phyloP scores from a whole-genome alignment of 805 yeast species.

The Jamesozyma rosinii region DNA sequence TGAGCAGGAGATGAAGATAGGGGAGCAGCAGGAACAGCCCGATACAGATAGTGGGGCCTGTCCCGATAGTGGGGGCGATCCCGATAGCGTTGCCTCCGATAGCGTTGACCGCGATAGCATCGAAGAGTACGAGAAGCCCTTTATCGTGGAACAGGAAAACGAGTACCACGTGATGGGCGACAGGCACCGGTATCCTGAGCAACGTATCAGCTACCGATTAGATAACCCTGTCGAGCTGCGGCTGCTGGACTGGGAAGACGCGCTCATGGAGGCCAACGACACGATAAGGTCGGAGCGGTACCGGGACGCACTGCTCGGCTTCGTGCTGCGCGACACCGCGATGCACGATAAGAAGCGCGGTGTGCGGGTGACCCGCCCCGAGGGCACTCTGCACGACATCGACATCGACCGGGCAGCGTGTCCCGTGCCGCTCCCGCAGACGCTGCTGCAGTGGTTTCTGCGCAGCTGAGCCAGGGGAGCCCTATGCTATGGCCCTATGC shows the following conservation, averaged over 20 bases:
- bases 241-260: conserved; percentile 21
- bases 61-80: background rate
- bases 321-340: conserved; percentile 1
- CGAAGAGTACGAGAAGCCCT: background rate
- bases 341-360: background rate
- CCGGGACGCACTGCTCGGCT: conserved; percentile 11
- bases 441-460: background rate
- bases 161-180: background rate
- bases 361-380: background rate
- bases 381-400: background rate
- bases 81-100: background rate
- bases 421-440: background rate
- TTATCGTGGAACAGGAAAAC: background rate
- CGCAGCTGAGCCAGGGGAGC: too few relatives aligned
- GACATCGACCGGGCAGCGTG: background rate
- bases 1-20: background rate
- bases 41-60: too few relatives aligned
- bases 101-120: background rate
- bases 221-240: conserved; percentile 19
- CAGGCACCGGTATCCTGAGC: background rate
- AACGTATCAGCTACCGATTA: conserved; percentile 5
- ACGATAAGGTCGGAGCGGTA: conserved; percentile 9
- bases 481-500: too few relatives aligned
- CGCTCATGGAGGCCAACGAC: conserved; percentile 13
- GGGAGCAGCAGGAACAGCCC: too few relatives aligned